Percentiles rank a stretch among this genome's conserved stretches.
Evolutionary conservation across 345 rosid species (phyloP).

Genomic region (Syzygium aromaticum): DNA sequence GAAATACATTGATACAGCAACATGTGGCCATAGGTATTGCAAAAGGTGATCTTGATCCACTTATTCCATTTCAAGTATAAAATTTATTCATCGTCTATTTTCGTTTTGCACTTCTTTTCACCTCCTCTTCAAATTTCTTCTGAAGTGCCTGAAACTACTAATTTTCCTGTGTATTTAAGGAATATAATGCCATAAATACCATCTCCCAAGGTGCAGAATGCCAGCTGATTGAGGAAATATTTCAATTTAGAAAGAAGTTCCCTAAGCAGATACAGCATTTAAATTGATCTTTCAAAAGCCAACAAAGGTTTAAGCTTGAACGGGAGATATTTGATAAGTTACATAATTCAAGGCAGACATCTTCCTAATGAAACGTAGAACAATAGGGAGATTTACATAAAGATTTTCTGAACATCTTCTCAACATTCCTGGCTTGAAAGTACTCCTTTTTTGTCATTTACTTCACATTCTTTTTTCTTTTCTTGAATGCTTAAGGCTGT

Average conservation of each 20-base stretch:
- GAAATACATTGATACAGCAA: slow-evolving; percentile 49
- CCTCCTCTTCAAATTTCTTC: background rate
- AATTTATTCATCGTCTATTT: background rate
- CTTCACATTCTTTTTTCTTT: background rate
- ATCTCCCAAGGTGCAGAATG: background rate
- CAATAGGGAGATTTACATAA: background rate
- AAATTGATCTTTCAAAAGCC: background rate
- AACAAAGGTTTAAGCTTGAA: background rate
- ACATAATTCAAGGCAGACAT: background rate
- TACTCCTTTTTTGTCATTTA: background rate
- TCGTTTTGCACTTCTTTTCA: background rate
- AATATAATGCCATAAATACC: background rate
- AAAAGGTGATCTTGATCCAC: slow-evolving; percentile 81
- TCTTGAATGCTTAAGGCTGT: background rate
- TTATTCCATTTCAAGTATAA: slow-evolving; percentile 72
- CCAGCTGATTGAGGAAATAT: background rate
- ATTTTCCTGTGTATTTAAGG: background rate
- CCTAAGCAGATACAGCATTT: background rate
- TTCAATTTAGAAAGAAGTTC: background rate
- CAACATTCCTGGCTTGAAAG: background rate
- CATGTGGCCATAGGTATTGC: slow-evolving; percentile 82
- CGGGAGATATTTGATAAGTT: background rate
- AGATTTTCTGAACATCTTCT: background rate
- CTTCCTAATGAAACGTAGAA: background rate
- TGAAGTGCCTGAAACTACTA: background rate